Conservation (phyloP, 257 asterid species). For the Gynochthodes officinalis region DNA sequence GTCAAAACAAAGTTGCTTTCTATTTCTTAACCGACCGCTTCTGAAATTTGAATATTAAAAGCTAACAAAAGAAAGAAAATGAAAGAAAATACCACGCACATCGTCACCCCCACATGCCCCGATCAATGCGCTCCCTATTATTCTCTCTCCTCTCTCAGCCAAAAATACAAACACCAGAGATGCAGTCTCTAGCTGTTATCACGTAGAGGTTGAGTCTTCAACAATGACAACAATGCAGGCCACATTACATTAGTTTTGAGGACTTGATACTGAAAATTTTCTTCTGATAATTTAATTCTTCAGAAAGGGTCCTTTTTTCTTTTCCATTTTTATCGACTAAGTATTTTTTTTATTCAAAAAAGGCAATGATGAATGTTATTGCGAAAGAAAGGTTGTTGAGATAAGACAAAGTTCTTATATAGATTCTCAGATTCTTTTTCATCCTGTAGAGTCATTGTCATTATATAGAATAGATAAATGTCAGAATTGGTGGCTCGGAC, state of each 20-base stretch:
- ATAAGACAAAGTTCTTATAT: neutral
- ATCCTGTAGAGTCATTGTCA: conserved; percentile 1
- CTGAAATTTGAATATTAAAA: no score
- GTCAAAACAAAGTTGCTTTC: neutral
- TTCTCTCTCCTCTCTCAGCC: conserved; percentile 16
- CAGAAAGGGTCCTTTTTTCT: neutral
- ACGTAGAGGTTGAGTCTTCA: conserved; percentile 3
- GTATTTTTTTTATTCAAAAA: no score
- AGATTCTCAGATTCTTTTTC: conserved; percentile 7
- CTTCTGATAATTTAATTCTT: neutral
- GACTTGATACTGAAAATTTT: neutral
- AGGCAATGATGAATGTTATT: neutral
- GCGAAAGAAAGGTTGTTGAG: conserved; percentile 10
- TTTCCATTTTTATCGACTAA: neutral
- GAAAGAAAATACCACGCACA: neutral
- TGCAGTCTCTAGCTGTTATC: conserved; percentile 10
- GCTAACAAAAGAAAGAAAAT: no score
- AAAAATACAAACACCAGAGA: conserved; percentile 16
- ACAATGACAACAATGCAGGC: conserved; percentile 12
- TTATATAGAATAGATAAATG: conserved; percentile 42
- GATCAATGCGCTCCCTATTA: conserved; percentile 42
- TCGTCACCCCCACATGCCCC: conserved; percentile 43
- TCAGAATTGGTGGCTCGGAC: conserved; percentile 94
- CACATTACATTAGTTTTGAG: neutral
- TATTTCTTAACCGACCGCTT: neutral